These are phyloP conservation scores for Phialophora expanda DNA, from an alignment of 2,329 filamentous ascomycete genomes.

Conservation along the genomic window DNA sequence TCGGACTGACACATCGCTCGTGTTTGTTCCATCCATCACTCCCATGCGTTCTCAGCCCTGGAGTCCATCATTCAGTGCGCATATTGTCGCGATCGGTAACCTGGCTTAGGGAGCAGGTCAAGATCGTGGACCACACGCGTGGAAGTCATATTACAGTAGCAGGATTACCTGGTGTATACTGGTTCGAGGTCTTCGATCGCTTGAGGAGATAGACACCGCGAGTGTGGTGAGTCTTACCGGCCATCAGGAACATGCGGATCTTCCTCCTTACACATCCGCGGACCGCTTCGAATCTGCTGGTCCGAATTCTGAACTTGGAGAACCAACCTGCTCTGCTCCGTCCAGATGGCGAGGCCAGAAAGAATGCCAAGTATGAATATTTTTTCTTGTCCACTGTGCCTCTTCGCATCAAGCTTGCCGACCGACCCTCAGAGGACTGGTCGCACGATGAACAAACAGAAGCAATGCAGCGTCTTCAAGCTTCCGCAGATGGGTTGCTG, in stretches of 20 bases:
- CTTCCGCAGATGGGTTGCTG: conserved; percentile 42
- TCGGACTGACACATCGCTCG: background rate
- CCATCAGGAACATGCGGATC: background rate
- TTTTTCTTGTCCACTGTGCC: conserved; percentile 41
- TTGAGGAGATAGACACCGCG: background rate
- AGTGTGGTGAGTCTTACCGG: background rate
- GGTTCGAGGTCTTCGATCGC: background rate
- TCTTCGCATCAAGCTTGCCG: conserved; percentile 26
- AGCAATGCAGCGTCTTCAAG: conserved; percentile 40
- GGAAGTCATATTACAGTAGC: background rate
- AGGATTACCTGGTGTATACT: background rate
- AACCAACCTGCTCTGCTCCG: conserved; percentile 38
- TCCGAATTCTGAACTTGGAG: conserved; percentile 43
- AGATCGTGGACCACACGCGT: background rate
- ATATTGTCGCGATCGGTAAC: too few relatives aligned
- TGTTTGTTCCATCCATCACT: background rate
- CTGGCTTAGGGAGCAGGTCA: background rate
- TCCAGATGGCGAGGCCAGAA: conserved; percentile 32
- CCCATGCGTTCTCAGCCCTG: too few relatives aligned
- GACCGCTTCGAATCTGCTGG: conserved; percentile 45
- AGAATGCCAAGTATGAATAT: conserved; percentile 38
- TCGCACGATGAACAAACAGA: conserved; percentile 39
- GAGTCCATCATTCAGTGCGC: too few relatives aligned
- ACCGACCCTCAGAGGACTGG: conserved; percentile 41
- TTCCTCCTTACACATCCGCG: conserved; percentile 42